Evolutionary conservation across 345 rosid genomes (phyloP).

Genomic region (Gossypioides kirkii): DNA sequence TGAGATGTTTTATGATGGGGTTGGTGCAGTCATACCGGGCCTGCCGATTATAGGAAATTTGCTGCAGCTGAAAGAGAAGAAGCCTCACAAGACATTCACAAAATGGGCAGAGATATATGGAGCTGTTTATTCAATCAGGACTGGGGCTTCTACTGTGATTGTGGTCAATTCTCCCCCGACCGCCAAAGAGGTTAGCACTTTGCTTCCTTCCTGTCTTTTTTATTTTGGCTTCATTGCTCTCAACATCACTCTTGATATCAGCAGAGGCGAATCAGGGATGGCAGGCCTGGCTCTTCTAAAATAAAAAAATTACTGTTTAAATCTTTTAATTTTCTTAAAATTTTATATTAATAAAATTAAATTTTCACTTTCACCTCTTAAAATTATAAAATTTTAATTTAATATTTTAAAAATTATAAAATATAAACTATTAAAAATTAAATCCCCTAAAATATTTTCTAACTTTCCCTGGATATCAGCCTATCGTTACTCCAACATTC

Average conservation of each 20-base stretch:
- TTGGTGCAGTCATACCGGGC: conserved; percentile 69
- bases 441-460: no score
- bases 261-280: no score
- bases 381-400: no score
- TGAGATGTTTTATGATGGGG: not conserved
- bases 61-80: conserved; percentile 84
- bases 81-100: conserved; percentile 71
- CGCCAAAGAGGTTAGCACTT: conserved; percentile 68
- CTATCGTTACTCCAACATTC: not conserved
- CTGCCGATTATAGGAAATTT: conserved; percentile 76
- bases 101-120: conserved; percentile 81
- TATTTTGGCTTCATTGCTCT: not conserved
- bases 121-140: conserved; percentile 67
- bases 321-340: no score
- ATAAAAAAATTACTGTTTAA: no score
- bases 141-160: conserved; percentile 57
- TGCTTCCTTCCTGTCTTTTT: not conserved
- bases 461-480: not conserved
- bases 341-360: no score
- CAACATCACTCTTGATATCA: no score
- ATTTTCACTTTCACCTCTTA: no score
- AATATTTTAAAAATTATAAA: no score
- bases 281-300: no score
- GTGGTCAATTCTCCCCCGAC: conserved; percentile 60
- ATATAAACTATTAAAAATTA: no score